Evolutionary conservation across 257 asterid species (phyloP).

Genomic region (Plectranthus barbatus): DNA sequence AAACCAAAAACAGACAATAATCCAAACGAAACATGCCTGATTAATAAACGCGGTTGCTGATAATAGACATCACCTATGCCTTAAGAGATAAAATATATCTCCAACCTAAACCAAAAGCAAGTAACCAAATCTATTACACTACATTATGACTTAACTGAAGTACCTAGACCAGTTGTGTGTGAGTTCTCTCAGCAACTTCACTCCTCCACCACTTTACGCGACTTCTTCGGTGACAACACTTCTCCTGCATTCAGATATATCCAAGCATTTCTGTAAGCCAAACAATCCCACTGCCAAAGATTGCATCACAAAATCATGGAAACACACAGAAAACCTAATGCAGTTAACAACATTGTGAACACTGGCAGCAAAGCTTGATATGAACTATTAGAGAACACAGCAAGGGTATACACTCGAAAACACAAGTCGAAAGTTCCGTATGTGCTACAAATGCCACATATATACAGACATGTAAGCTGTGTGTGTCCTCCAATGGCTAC

Average conservation of each 20-base stretch:
- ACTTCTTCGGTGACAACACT: neutral
- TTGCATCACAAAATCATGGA: neutral
- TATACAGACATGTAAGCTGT: too few species aligned
- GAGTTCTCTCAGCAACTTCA: neutral
- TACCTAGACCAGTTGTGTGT: neutral
- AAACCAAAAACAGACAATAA: too few species aligned
- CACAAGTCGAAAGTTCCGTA: too few species aligned
- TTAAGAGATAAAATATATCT: too few species aligned
- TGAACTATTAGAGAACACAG: too few species aligned
- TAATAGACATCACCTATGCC: too few species aligned
- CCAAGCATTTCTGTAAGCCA: neutral
- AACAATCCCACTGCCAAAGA: neutral
- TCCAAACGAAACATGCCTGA: too few species aligned
- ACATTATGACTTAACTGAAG: neutral
- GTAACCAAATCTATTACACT: neutral
- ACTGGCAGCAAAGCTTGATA: neutral
- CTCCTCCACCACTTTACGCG: neutral
- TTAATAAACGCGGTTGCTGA: too few species aligned
- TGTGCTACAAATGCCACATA: too few species aligned
- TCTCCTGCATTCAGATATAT: constrained; percentile 3
- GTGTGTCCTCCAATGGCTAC: too few species aligned
- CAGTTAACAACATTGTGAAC: neutral
- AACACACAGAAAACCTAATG: neutral
- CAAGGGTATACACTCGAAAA: too few species aligned
- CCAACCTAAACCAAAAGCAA: neutral